Evolutionary conservation across 2,329 filamentous ascomycete species (phyloP).

Genomic region (Hymenoscyphus occultus): DNA sequence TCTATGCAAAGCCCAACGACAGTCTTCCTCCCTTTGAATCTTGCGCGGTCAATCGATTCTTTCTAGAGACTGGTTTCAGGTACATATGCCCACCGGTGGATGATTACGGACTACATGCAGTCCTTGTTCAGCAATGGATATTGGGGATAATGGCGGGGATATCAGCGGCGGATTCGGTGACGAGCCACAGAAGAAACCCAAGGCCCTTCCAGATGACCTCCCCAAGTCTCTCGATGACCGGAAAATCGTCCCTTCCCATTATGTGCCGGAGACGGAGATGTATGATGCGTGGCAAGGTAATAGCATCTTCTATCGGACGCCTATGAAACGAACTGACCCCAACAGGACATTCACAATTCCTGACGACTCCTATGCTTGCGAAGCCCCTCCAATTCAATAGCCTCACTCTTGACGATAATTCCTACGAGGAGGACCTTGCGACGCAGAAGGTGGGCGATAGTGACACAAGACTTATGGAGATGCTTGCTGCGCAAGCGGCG

Average conservation of each 20-base stretch:
- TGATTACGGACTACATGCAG: slow-evolving; percentile 31
- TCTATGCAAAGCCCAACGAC: neutral
- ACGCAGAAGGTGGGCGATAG: slow-evolving; percentile 65
- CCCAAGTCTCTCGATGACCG: slow-evolving; percentile 91
- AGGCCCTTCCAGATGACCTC: slow-evolving; percentile 73
- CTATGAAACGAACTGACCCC: slow-evolving; percentile 21
- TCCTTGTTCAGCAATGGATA: slow-evolving; percentile 52
- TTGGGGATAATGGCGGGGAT: slow-evolving; percentile 49
- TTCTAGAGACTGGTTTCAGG: neutral
- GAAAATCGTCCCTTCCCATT: slow-evolving; percentile 57
- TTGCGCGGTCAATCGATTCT: neutral
- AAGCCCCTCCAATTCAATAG: slow-evolving; percentile 80
- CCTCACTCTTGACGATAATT: slow-evolving; percentile 75
- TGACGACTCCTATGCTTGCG: slow-evolving; percentile 80
- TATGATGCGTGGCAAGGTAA: slow-evolving; percentile 98
- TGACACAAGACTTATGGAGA: slow-evolving; percentile 87
- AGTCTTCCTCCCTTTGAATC: neutral
- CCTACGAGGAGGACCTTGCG: slow-evolving; percentile 61
- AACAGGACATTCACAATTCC: slow-evolving; percentile 89
- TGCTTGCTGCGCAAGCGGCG: slow-evolving; percentile 91
- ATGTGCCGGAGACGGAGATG: slow-evolving; percentile 84
- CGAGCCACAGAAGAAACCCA: slow-evolving; percentile 44
- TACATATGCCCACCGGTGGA: slow-evolving; percentile 23
- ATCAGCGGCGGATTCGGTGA: slow-evolving; percentile 54
- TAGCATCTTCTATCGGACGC: slow-evolving; percentile 7